Evolutionary conservation across 805 yeast genomes (phyloP).

Genomic region (Zygosaccharomyces pseudorouxii): DNA sequence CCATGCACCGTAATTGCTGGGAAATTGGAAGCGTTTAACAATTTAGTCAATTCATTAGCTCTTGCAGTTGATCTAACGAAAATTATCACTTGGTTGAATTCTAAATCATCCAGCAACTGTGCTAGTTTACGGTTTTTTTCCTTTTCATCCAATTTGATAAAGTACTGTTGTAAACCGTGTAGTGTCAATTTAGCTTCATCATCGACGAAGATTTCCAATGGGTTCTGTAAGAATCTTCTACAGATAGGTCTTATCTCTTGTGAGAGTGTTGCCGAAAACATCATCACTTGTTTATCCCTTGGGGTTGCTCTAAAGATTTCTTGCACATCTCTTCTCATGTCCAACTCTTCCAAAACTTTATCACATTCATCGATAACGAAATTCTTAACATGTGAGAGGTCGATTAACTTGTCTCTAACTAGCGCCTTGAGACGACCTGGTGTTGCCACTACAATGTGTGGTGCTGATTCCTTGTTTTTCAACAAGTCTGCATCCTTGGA

Average conservation of each 20-base stretch:
- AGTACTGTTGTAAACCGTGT: constrained; percentile 97
- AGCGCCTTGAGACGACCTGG: constrained; percentile 97
- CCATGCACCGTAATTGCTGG: constrained; percentile 97
- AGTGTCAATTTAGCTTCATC: constrained; percentile 95
- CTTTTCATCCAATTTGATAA: constrained; percentile 79
- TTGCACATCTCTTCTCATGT: constrained; percentile 98
- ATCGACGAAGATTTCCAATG: constrained; percentile 94
- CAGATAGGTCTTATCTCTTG: constrained; percentile 94
- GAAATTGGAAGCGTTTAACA: constrained; percentile 87
- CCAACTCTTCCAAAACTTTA: constrained; percentile 85
- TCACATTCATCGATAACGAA: constrained; percentile 98
- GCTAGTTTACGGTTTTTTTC: constrained; percentile 92
- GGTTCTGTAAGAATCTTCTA: constrained; percentile 97
- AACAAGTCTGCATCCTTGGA: constrained; percentile 79
- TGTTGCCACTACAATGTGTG: constrained; percentile 95
- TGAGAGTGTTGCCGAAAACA: constrained; percentile 95
- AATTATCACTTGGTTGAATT: constrained; percentile 96
- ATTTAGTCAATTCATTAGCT: constrained; percentile 85
- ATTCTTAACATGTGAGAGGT: constrained; percentile 84
- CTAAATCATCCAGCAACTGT: constrained; percentile 87
- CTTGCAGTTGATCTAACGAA: constrained; percentile 89
- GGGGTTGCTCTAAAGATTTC: constrained; percentile 97
- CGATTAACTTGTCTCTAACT: constrained; percentile 83
- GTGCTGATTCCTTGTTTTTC: constrained; percentile 89
- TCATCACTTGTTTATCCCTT: constrained; percentile 98